Conservation (phyloP, 2,329 filamentous ascomycete genomes). For the Microcera coccophila region DNA sequence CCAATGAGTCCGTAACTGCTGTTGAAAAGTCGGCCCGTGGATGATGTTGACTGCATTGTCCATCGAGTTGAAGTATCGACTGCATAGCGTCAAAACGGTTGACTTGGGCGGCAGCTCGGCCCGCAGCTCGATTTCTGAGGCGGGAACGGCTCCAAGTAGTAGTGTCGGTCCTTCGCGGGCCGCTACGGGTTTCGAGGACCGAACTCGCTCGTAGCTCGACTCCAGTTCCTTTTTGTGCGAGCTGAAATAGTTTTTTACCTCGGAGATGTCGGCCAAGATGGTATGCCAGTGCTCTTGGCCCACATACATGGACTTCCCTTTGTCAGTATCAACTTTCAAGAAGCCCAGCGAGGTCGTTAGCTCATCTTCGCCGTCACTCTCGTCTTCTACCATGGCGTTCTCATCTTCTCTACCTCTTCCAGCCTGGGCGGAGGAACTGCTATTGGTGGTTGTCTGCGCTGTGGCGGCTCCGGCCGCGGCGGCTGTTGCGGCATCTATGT, state of each 20-base stretch:
- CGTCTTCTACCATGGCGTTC: constrained; percentile 43
- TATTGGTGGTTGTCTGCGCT: constrained; percentile 37
- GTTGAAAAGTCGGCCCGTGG: constrained; percentile 80
- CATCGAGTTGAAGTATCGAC: constrained; percentile 84
- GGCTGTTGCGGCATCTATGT: constrained; percentile 41
- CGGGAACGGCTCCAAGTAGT: constrained; percentile 69
- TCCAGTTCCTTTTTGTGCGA: constrained; percentile 87
- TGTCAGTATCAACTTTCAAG: constrained; percentile 74
- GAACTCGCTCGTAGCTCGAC: constrained; percentile 72
- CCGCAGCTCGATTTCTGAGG: constrained; percentile 72
- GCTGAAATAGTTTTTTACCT: constrained; percentile 88
- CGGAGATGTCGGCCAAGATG: constrained; percentile 75
- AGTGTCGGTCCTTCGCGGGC: constrained; percentile 68
- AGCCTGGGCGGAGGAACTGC: constrained; percentile 44
- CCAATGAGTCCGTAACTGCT: constrained; percentile 65
- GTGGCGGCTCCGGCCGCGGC: constrained; percentile 34
- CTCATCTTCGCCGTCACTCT: constrained; percentile 65
- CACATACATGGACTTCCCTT: constrained; percentile 75
- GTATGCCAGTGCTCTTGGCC: constrained; percentile 82
- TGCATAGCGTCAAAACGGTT: constrained; percentile 78
- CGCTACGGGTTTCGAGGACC: constrained; percentile 59
- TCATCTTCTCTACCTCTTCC: constrained; percentile 57
- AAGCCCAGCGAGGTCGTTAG: constrained; percentile 72
- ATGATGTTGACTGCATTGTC: constrained; percentile 69
- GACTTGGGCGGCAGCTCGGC: constrained; percentile 75